Evolutionary conservation across 2,329 filamentous ascomycete species (phyloP), one percentile per base, ranked within the genome.

Genomic region (Stachybotrys chlorohalonatus): DNA sequence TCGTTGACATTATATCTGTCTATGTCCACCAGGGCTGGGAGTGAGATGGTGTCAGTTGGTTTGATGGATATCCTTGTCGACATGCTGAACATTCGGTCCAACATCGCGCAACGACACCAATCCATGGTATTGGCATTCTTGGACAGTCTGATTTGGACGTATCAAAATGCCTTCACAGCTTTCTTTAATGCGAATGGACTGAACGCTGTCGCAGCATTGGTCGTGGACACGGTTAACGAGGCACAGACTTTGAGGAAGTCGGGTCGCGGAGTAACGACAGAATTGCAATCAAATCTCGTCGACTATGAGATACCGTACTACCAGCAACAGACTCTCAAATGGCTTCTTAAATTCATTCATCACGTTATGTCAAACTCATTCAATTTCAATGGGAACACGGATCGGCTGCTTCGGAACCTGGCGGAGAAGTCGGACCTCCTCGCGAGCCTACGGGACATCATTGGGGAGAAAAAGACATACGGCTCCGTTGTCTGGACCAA

Each of bases 401-500:
- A 97, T 67, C 87, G 94, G 42, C 76, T 96, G 6, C 77, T 99
- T 62, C 84, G 95, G 54, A 99, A 97, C 65, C 74, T 99, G 56
- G 95, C 96, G 51, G 95, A 99, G 69, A 96, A 94, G 49, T 88
- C 92, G 30, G 87, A 88, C 57, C 78, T 99, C 49, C 78, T 99
- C 49, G 81, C 78, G 24, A 90, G 89, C 55, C 78, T 99, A 52
- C 85, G 89, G 53, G 80, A 85, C 45, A 89, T 99, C 49, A 87
- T 96, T 59, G 84, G 87, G 59, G 87, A 95, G 63, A 86, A 89
- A 45, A 77, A 77, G 53, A 78, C 85, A 45, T 99, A 92, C 67
- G 94, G 94, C 11, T 94, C 93, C 2, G 87, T 94, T 56, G 90
- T 97, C 6, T 99, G 94, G 94, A 96, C 91, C 51, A 92, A 92